Evolutionary conservation across 1,139 yeast species (phyloP), one percentile per base, ranked within the genome.

Genomic region (Sugiyamaella sp.): DNA sequence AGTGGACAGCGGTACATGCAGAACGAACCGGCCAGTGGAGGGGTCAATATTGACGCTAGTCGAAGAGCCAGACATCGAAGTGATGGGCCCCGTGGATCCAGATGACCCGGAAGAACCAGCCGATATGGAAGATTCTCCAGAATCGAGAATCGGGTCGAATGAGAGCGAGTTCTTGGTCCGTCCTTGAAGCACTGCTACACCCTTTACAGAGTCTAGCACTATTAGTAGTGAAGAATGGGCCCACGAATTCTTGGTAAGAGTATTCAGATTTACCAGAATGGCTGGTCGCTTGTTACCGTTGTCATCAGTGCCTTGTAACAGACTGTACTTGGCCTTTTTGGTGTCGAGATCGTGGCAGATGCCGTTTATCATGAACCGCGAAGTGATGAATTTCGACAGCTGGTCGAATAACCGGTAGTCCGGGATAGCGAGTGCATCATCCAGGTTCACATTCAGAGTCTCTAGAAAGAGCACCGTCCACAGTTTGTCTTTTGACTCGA

Each of bases 401-500:
- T 60, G 59, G 29, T 64, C 65, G 54, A 67, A 63, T 47, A 65
- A 53, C 20, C 56, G 56, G 55, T 67, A 66, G 41, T 63, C 66
- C 33, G 63, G 62, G 14, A 52, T 48, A 2, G 44, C 42, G 19
- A 52, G 49, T n/a, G 49, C 32, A 32, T 57, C 59, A 6, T 60
- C 65, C 17, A 57, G 55, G 8, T 57, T 56, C 8, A 64, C 46
- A 16, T 52, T 49, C 27, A 68, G 53, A n/a, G 56, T 58, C 43
- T 68, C 70, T 25, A 66, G 52, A 51, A 64, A 68, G 14, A 51
- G 49, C 12, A 68, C 57, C 4, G 51, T 50, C 71, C 71, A 68
- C 4, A 56, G 48, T 20, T 63, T 61, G 19, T 66, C 71, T 46
- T 64, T 63, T 38, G 65, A 62, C 25, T 63, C 60, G 38, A 68